Percentiles rank a stretch among this genome's conserved stretches.
phyloP scores from a whole-genome alignment of 192 early-diverging fungal genomes.

The Bifiguratus adelaidae region DNA sequence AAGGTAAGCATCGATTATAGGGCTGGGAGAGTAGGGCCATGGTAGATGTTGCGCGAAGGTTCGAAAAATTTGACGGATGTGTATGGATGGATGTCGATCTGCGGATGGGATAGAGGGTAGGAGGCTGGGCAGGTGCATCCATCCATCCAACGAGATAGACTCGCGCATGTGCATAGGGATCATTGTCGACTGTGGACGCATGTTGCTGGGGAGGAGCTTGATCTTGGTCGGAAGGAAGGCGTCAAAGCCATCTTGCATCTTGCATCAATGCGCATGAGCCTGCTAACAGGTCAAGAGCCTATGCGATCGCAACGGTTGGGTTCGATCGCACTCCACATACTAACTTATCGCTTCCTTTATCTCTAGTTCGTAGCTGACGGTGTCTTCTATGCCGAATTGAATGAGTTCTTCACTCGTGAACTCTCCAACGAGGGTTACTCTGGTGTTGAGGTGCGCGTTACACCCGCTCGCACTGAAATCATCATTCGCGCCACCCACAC shows the following conservation, averaged over 20 bases:
- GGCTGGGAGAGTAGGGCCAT: too few species aligned
- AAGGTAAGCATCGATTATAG: too few species aligned
- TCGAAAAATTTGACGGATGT: background rate
- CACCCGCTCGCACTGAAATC: conserved; percentile 97
- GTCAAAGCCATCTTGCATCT: background rate
- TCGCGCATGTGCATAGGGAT: background rate
- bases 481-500: conserved; percentile 99
- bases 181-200: too few species aligned
- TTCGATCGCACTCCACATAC: background rate
- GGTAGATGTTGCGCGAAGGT: background rate
- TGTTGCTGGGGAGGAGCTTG: too few species aligned
- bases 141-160: background rate
- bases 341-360: background rate
- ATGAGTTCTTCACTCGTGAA: conserved; percentile 98
- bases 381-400: conserved; percentile 99
- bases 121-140: background rate
- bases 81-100: background rate
- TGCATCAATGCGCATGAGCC: background rate
- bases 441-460: conserved; percentile 98
- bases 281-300: background rate
- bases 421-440: conserved; percentile 97
- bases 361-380: conserved; percentile 97
- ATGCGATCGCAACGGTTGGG: background rate
- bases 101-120: background rate
- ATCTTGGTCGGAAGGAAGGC: too few species aligned